Evolutionary conservation across 192 early-diverging fungal genomes (phyloP).

Genomic region (Rhizophagus sp.): DNA sequence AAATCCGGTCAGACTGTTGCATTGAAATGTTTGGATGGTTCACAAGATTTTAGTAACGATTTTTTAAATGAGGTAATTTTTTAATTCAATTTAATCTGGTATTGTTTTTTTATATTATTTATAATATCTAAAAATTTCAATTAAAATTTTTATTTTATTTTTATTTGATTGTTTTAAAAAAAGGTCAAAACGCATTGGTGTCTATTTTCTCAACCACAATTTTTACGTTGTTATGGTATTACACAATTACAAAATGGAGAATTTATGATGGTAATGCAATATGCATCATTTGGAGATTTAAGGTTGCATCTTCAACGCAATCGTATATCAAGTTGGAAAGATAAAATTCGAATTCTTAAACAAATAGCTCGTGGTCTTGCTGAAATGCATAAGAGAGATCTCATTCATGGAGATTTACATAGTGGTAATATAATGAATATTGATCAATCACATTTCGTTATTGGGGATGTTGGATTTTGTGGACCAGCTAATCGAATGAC

Average conservation of each 20-base stretch:
- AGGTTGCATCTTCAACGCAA: conserved; percentile 36
- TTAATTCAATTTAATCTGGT: background rate
- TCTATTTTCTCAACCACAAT: conserved; percentile 17
- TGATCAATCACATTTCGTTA: conserved; percentile 39
- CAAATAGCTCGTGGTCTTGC: conserved; percentile 39
- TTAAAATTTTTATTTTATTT: conserved; percentile 10
- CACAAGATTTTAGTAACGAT: conserved; percentile 32
- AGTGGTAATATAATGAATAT: conserved; percentile 47
- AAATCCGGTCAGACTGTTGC: conserved; percentile 27
- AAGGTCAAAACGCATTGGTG: conserved; percentile 27
- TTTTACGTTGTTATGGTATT: conserved; percentile 36
- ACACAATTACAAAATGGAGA: conserved; percentile 43
- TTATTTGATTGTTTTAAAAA: conserved; percentile 30
- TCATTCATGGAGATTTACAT: conserved; percentile 49
- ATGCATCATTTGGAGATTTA: conserved; percentile 39
- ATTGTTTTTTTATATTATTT: background rate
- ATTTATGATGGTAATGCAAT: conserved; percentile 46
- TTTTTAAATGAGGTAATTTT: conserved; percentile 38
- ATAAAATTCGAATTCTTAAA: conserved; percentile 31
- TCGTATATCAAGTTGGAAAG: conserved; percentile 33
- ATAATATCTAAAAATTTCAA: conserved; percentile 17
- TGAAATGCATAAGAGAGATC: conserved; percentile 43
- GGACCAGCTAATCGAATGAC: conserved; percentile 31
- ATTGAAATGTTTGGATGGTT: conserved; percentile 36
- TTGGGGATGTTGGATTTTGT: conserved; percentile 39